These are phyloP conservation scores for Raddia distichophylla DNA, from an alignment of 176 grass and related monocot genomes.

Conservation along the genomic window DNA sequence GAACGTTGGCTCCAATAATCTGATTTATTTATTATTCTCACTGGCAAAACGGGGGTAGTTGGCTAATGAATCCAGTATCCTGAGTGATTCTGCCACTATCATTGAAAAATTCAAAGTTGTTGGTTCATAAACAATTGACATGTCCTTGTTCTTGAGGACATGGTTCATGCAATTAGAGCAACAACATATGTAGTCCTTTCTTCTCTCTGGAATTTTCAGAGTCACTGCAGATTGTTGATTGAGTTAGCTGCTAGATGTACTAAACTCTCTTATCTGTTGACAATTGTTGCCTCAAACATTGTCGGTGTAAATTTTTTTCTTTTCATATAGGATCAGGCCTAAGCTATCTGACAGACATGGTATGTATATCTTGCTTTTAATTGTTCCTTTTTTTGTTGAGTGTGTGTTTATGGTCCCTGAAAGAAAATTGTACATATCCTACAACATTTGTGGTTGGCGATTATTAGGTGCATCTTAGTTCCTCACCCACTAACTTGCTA, in stretches of 20 bases:
- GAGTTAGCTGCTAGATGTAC: neutral
- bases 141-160: neutral
- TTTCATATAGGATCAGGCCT: too few relatives aligned
- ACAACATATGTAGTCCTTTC: neutral
- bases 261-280: neutral
- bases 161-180: constrained; percentile 9
- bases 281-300: neutral
- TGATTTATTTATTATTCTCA: constrained; percentile 1
- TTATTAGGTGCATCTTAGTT: too few relatives aligned
- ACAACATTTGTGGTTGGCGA: too few relatives aligned
- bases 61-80: neutral
- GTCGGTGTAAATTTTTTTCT: neutral
- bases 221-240: neutral
- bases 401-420: too few relatives aligned
- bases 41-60: neutral
- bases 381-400: too few relatives aligned
- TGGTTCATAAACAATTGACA: constrained; percentile 12
- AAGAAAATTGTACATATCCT: too few relatives aligned
- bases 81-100: neutral
- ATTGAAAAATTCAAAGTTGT: constrained; percentile 23
- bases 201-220: neutral
- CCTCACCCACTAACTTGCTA: too few relatives aligned
- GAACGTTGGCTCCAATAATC: neutral
- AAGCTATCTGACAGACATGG: too few relatives aligned
- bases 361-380: too few relatives aligned